Percentiles rank a stretch among this genome's conserved stretches.
Conservation (phyloP, 306 rosid genomes). For the Oxytropis ochrocephala region DNA sequence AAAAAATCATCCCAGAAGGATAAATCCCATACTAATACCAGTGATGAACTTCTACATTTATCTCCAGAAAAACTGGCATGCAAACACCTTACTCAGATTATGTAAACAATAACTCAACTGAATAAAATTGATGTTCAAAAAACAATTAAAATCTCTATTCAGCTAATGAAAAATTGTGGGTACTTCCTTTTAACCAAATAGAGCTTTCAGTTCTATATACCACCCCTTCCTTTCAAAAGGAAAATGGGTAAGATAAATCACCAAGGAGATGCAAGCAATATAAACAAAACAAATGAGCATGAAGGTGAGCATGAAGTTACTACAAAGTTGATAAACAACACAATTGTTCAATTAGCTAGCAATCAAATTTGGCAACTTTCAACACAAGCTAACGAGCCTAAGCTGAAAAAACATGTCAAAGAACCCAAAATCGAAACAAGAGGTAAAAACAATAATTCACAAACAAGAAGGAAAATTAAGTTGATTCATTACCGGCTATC, state of each 20-base stretch:
- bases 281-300: background rate
- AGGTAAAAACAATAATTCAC: background rate
- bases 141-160: no score
- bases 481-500: conserved; percentile 54
- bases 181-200: background rate
- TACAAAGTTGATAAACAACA: background rate
- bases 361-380: background rate
- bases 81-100: background rate
- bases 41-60: background rate
- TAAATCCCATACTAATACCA: background rate
- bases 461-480: background rate
- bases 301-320: background rate
- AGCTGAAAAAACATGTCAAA: background rate
- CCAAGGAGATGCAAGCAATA: background rate
- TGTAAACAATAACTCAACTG: background rate
- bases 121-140: background rate
- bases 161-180: background rate
- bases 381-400: background rate
- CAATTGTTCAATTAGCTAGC: background rate
- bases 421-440: background rate
- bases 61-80: background rate
- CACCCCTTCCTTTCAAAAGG: background rate
- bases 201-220: background rate
- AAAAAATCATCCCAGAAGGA: background rate
- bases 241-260: background rate